Percentiles rank a stretch among this genome's conserved stretches.
phyloP scores from a whole-genome alignment of 2,329 filamentous ascomycete genomes.

The Aspergillus luchuensis region DNA sequence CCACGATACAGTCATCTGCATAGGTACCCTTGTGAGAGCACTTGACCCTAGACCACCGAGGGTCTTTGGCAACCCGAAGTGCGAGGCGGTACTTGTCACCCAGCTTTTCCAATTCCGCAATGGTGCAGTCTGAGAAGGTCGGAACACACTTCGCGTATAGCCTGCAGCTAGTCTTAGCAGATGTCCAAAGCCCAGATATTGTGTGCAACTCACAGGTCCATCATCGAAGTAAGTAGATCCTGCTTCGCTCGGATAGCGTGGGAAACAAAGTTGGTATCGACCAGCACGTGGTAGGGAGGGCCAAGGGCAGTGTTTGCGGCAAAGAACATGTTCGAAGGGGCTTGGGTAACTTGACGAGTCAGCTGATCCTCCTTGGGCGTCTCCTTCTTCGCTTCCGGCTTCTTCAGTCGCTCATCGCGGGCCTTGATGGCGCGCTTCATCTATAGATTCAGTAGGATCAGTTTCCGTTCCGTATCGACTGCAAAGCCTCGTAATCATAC shows the following conservation, averaged over 20 bases:
- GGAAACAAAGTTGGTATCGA: slow-evolving; percentile 88
- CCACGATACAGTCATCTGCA: slow-evolving; percentile 82
- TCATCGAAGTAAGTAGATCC: slow-evolving; percentile 81
- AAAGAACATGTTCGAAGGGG: slow-evolving; percentile 83
- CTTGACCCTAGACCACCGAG: slow-evolving; percentile 79
- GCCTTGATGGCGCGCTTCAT: slow-evolving; percentile 26
- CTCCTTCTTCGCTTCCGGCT: slow-evolving; percentile 17
- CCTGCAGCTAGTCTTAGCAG: slow-evolving; percentile 35
- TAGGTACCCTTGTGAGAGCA: slow-evolving; percentile 91
- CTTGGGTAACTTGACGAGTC: slow-evolving; percentile 34
- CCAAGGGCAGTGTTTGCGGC: slow-evolving; percentile 83
- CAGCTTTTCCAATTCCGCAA: slow-evolving; percentile 86
- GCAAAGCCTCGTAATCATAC: slow-evolving; percentile 57
- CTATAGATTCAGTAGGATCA: slow-evolving; percentile 11
- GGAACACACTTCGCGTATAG: slow-evolving; percentile 89
- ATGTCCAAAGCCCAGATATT: neutral
- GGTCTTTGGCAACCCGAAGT: slow-evolving; percentile 81
- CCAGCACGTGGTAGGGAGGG: slow-evolving; percentile 77
- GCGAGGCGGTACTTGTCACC: slow-evolving; percentile 87
- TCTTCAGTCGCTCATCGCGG: slow-evolving; percentile 26
- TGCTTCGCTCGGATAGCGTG: slow-evolving; percentile 92
- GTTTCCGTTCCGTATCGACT: slow-evolving; percentile 58
- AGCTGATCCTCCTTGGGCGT: slow-evolving; percentile 22
- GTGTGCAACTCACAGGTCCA: slow-evolving; percentile 62
- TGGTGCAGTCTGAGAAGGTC: slow-evolving; percentile 80